A percentile compares a stretch with the other conserved stretches of the same genome.
These are phyloP conservation scores for Phytophthora sansomeana DNA, from an alignment of 352 stramenopile species.

Conservation along the genomic window DNA sequence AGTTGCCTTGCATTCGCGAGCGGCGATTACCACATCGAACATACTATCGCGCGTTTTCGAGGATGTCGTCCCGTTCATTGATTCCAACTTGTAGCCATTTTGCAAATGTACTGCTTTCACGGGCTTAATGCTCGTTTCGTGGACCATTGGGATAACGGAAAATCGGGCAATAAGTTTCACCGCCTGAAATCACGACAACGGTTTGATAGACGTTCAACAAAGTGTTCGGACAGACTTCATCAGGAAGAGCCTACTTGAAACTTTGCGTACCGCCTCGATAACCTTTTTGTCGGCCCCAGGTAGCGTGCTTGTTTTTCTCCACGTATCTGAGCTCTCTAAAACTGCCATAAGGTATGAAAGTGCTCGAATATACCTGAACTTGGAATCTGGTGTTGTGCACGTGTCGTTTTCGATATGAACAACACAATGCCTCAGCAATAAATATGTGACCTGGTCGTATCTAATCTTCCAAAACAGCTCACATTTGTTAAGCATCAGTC, in stretches of 20 bases:
- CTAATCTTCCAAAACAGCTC: conserved; percentile 26
- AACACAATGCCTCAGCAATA: conserved; percentile 64
- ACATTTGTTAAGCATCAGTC: not conserved
- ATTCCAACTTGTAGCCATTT: conserved; percentile 32
- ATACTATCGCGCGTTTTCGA: conserved; percentile 34
- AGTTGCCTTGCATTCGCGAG: conserved; percentile 34
- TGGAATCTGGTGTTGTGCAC: conserved; percentile 41
- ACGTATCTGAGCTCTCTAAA: conserved; percentile 45
- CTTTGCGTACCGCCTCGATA: conserved; percentile 57
- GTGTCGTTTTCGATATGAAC: conserved; percentile 49
- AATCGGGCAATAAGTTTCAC: conserved; percentile 50
- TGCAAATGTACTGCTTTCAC: conserved; percentile 30
- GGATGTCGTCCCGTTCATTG: conserved; percentile 1
- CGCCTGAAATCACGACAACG: conserved; percentile 34
- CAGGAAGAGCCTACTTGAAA: conserved; percentile 28
- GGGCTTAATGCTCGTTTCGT: conserved; percentile 56
- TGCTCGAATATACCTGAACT: conserved; percentile 65
- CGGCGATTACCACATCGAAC: conserved; percentile 41
- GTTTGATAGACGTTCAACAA: conserved; percentile 4
- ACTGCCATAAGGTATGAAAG: conserved; percentile 56
- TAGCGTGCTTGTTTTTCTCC: conserved; percentile 39
- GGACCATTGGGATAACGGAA: conserved; percentile 59
- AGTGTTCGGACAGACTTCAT: not conserved
- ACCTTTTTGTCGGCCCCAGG: conserved; percentile 56
- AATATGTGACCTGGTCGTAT: conserved; percentile 67